A percentile compares a stretch with the other conserved stretches of the same genome.
phyloP scores from a whole-genome alignment of 164 flowering plant genomes.

The Magnolia officinalis region DNA sequence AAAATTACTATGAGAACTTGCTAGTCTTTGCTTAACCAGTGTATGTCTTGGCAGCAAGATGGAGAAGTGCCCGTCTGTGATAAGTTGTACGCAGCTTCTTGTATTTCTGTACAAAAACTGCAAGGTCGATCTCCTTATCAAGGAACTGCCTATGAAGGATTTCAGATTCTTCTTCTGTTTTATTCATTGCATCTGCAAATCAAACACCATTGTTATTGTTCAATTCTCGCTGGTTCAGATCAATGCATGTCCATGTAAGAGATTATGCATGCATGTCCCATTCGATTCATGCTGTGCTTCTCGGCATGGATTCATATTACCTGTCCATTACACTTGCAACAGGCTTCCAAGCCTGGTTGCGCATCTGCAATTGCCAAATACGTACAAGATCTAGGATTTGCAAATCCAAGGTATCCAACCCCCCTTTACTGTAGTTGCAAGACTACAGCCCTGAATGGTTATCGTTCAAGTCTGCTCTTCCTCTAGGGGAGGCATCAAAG shows the following conservation, averaged over 20 bases:
- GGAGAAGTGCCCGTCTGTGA: conserved; percentile 65
- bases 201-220: conserved; percentile 1
- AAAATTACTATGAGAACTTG: too few species aligned
- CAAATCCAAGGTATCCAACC: too few species aligned
- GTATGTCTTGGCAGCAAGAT: conserved; percentile 71
- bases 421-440: too few species aligned
- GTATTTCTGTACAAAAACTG: conserved; percentile 66
- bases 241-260: too few species aligned
- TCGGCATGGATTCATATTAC: background rate
- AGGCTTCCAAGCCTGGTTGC: background rate
- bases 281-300: background rate
- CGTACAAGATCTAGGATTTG: too few species aligned
- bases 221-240: background rate
- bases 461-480: too few species aligned
- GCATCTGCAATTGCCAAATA: too few species aligned
- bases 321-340: background rate
- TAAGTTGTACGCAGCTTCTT: conserved; percentile 64
- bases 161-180: conserved; percentile 82
- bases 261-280: too few species aligned
- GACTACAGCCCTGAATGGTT: too few species aligned
- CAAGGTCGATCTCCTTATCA: conserved; percentile 64
- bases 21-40: conserved; percentile 21
- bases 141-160: conserved; percentile 64
- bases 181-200: conserved; percentile 61
- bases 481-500: too few species aligned